These are phyloP conservation scores for Zygotorulaspora florentina DNA, from an alignment of 805 yeast species.

Conservation along the genomic window DNA sequence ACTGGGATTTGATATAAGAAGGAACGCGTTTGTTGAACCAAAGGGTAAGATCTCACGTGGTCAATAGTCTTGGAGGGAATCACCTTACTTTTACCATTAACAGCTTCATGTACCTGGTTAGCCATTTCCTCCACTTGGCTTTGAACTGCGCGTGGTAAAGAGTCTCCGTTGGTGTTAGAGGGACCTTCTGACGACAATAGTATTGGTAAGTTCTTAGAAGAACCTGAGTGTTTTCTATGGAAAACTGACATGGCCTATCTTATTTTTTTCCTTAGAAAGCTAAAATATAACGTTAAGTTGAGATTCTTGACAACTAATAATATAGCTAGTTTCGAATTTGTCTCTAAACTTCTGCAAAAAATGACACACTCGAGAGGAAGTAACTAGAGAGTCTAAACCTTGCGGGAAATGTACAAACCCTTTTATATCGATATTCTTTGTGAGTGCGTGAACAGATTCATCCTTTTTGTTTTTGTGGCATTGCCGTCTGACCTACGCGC, in stretches of 20 bases:
- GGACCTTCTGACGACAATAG: slow-evolving; percentile 13
- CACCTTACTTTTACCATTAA: background rate
- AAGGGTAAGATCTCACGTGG: slow-evolving; percentile 47
- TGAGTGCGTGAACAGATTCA: background rate
- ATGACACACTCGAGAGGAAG: background rate
- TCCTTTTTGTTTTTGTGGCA: background rate
- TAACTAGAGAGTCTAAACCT: background rate
- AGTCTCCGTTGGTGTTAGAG: slow-evolving; percentile 3
- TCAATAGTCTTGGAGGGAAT: slow-evolving; percentile 33
- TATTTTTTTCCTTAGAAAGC: background rate
- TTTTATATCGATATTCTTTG: too few relatives aligned
- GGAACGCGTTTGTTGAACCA: slow-evolving; percentile 41
- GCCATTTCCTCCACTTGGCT: slow-evolving; percentile 6
- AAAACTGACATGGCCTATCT: slow-evolving; percentile 13
- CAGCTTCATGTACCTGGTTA: slow-evolving; percentile 2
- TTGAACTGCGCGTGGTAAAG: slow-evolving; percentile 7
- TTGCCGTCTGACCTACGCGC: background rate
- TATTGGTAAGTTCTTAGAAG: slow-evolving; percentile 12
- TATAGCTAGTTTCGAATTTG: background rate
- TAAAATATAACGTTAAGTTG: background rate
- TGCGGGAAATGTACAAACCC: too few relatives aligned
- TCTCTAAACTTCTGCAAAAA: background rate
- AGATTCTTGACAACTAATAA: background rate
- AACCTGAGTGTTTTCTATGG: slow-evolving; percentile 15
- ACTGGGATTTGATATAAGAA: slow-evolving; percentile 36